phyloP scores from a whole-genome alignment of 2,329 filamentous ascomycete genomes.

The Chaetoscypha palmicola region DNA sequence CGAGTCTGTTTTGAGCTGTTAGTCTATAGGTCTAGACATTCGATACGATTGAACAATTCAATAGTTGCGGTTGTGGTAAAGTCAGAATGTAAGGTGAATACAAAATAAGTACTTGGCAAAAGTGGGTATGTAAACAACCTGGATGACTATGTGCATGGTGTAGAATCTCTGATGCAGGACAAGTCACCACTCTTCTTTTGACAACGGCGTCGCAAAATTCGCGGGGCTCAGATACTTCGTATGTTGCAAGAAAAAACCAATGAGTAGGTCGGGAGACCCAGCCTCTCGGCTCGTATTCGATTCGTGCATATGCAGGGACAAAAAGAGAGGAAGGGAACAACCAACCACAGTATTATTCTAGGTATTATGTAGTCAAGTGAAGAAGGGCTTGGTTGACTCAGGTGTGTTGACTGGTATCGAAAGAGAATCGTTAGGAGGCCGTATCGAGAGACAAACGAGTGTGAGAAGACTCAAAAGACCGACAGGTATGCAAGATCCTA shows the following conservation, averaged over 20 bases:
- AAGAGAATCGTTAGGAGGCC: too few species aligned
- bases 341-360: background rate
- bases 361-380: background rate
- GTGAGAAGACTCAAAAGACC: background rate
- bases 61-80: background rate
- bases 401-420: background rate
- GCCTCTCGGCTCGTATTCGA: background rate
- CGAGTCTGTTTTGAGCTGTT: constrained; percentile 11
- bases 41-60: background rate
- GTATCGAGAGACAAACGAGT: background rate
- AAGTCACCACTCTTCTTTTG: too few species aligned
- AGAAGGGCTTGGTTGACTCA: background rate
- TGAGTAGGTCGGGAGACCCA: background rate
- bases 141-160: too few species aligned
- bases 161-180: too few species aligned
- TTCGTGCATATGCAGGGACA: background rate
- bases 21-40: background rate
- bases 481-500: background rate
- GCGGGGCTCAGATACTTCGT: too few species aligned
- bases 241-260: background rate
- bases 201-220: too few species aligned
- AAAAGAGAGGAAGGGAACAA: background rate
- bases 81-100: background rate
- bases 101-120: too few species aligned
- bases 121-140: too few species aligned